These are phyloP conservation scores for Cetraspora pellucida DNA, from an alignment of 192 early-diverging fungal species.

Conservation along the genomic window DNA sequence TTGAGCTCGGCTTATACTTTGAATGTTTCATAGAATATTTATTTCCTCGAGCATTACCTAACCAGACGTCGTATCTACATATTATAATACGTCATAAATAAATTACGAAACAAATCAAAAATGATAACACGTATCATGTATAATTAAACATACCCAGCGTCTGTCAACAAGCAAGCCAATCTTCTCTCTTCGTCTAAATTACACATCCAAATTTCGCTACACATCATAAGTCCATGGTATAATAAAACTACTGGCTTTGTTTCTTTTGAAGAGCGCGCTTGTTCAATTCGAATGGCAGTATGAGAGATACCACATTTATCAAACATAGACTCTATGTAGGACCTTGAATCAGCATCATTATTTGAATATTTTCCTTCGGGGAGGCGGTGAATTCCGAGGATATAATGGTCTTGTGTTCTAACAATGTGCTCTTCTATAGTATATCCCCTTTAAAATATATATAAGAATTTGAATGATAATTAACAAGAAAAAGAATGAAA, in stretches of 20 bases:
- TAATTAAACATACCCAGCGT: slow-evolving; percentile 58
- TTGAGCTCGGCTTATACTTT: slow-evolving; percentile 62
- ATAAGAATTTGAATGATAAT: slow-evolving; percentile 2
- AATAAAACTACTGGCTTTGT: slow-evolving; percentile 86
- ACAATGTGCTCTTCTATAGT: slow-evolving; percentile 83
- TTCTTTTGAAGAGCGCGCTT: neutral
- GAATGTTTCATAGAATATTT: slow-evolving; percentile 91
- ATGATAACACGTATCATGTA: neutral
- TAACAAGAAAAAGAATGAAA: neutral
- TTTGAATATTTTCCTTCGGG: slow-evolving; percentile 45
- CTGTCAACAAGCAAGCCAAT: slow-evolving; percentile 82
- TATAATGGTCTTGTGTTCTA: slow-evolving; percentile 81
- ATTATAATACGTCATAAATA: neutral
- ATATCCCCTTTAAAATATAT: slow-evolving; percentile 65
- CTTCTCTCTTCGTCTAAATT: slow-evolving; percentile 73
- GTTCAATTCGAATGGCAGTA: slow-evolving; percentile 38
- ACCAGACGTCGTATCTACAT: slow-evolving; percentile 91
- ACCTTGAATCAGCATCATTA: slow-evolving; percentile 1
- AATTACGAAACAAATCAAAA: neutral
- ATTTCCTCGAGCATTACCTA: slow-evolving; percentile 93
- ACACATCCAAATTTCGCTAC: slow-evolving; percentile 90
- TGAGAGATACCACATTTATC: slow-evolving; percentile 40
- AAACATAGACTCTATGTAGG: slow-evolving; percentile 39
- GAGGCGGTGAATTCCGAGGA: slow-evolving; percentile 83
- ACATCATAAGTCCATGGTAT: slow-evolving; percentile 96